Conservation (phyloP, 108 stramenopile genomes). For the Cyclostephanos tholiformis region DNA sequence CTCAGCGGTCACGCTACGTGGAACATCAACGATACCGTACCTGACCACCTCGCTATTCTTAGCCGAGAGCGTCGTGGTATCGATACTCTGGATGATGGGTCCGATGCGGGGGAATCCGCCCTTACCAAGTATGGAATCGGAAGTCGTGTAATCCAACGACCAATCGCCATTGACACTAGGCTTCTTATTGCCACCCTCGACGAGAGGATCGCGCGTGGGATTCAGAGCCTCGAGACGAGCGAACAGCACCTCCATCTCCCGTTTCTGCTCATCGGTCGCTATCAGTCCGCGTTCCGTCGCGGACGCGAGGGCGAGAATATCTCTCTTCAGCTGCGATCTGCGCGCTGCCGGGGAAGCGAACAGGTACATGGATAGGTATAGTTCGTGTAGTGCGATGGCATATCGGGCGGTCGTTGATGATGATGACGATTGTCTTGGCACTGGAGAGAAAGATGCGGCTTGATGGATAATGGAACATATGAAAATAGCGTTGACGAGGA, state of each 20-base stretch:
- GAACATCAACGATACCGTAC: conserved; percentile 45
- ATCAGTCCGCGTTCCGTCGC: conserved; percentile 50
- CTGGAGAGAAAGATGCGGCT: not conserved
- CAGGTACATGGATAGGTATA: conserved; percentile 1
- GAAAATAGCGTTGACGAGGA: not conserved
- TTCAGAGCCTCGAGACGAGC: conserved; percentile 48
- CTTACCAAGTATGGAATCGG: conserved; percentile 52
- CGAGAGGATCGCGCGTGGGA: conserved; percentile 48
- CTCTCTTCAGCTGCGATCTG: conserved; percentile 40
- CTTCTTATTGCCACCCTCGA: conserved; percentile 13
- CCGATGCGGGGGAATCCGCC: conserved; percentile 51
- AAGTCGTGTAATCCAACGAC: conserved; percentile 61
- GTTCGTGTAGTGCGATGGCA: conserved; percentile 7
- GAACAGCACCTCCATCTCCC: conserved; percentile 46
- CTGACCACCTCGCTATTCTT: conserved; percentile 56
- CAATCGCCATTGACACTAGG: conserved; percentile 55
- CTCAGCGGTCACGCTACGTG: conserved; percentile 50
- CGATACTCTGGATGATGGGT: conserved; percentile 56
- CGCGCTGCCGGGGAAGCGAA: conserved; percentile 18
- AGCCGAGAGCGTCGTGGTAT: conserved; percentile 47
- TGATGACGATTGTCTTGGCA: not conserved
- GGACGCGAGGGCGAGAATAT: conserved; percentile 44
- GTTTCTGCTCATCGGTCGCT: conserved; percentile 50
- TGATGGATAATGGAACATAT: not conserved
- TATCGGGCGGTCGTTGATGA: conserved; percentile 2